Evolutionary conservation across 345 rosid species (phyloP), one percentile per base, ranked within the genome.

Genomic region (Eucalyptus pauciflora): DNA sequence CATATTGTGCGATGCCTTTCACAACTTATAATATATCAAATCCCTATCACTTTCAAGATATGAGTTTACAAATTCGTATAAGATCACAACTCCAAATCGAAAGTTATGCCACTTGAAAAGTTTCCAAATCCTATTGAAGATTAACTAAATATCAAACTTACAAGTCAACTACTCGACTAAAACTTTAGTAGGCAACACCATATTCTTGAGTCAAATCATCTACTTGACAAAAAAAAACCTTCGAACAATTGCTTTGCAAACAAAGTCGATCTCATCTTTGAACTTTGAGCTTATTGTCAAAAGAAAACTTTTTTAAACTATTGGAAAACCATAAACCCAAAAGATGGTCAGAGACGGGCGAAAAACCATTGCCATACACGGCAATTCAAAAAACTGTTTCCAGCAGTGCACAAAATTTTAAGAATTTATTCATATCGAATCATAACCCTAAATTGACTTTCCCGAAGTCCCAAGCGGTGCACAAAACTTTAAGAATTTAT

Each of bases 21-120:
- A 12, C 31, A 60, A 27, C 8, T 60, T 60, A 27, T 60, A 6
- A 6, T 60, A 60, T 60, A 60, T 27, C 16, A 60, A 60, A 60
- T 60, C 0, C 7, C 8, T 13, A 27, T 60, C n/a, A 27, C 16
- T 60, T 3, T 0, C 0, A 60, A 60, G 31, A 60, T 31, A 60
- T 60, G 31, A 60, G 33, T 60, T 60, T 12, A 60, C 2, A 60
- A 60, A 27, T 60, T 60, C 0, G 4, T 60, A 12, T 27, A 27
- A 27, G n/a, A 60, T 60, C 31, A 27, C 14, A 5, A 27, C 29
- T 12, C 69, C 69, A 60, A 60, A 60, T 60, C 0, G 4, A 60
- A 60, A 60, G 15, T 60, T 60, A 13, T 13, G 8, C 0, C 7
- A 12, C 33, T 27, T 13, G 6, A 13, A 60, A 60, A 60, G 16